Percentiles rank a stretch among this genome's conserved stretches.
phyloP scores from a whole-genome alignment of 1,284 basidiomycete genomes.

The Trichosporon sp. region DNA sequence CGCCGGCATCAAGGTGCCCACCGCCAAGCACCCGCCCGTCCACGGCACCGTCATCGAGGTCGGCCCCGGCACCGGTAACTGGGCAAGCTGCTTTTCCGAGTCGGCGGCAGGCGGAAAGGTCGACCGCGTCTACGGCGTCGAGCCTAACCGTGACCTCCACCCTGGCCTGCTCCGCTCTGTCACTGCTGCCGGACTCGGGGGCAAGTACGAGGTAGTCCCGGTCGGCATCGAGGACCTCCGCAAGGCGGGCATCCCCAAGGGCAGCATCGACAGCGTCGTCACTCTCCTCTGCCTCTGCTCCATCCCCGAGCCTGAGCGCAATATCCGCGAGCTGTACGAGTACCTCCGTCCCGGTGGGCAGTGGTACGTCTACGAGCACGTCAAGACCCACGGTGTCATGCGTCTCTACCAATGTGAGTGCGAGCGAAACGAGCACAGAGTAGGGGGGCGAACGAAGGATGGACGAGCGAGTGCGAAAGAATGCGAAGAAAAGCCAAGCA shows the following conservation, averaged over 20 bases:
- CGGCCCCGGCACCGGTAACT: slow-evolving; percentile 31
- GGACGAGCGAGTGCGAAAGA: neutral
- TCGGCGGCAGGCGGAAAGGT: slow-evolving; percentile 22
- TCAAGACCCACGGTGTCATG: slow-evolving; percentile 26
- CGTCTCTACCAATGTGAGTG: slow-evolving; percentile 29
- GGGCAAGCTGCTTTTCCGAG: slow-evolving; percentile 33
- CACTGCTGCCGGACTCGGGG: slow-evolving; percentile 25
- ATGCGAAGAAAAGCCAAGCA: too few relatives aligned
- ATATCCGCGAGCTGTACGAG: slow-evolving; percentile 32
- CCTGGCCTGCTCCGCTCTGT: slow-evolving; percentile 1
- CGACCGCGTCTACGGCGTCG: slow-evolving; percentile 31
- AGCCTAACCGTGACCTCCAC: slow-evolving; percentile 32
- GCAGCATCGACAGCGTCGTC: slow-evolving; percentile 30
- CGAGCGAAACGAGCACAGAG: too few relatives aligned
- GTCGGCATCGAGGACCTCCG: slow-evolving; percentile 31
- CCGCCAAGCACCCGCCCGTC: slow-evolving; percentile 18
- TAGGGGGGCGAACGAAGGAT: too few relatives aligned
- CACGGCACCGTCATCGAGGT: slow-evolving; percentile 30
- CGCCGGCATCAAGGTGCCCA: slow-evolving; percentile 20
- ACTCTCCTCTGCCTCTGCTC: slow-evolving; percentile 31
- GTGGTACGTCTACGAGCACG: slow-evolving; percentile 35
- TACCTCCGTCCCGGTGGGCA: slow-evolving; percentile 33
- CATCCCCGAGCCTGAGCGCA: slow-evolving; percentile 31
- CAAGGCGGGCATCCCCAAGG: slow-evolving; percentile 25
- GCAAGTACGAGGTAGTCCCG: slow-evolving; percentile 30